Evolutionary conservation across 2,329 filamentous ascomycete species (phyloP).

Genomic region (Geoglossum cookeanum): DNA sequence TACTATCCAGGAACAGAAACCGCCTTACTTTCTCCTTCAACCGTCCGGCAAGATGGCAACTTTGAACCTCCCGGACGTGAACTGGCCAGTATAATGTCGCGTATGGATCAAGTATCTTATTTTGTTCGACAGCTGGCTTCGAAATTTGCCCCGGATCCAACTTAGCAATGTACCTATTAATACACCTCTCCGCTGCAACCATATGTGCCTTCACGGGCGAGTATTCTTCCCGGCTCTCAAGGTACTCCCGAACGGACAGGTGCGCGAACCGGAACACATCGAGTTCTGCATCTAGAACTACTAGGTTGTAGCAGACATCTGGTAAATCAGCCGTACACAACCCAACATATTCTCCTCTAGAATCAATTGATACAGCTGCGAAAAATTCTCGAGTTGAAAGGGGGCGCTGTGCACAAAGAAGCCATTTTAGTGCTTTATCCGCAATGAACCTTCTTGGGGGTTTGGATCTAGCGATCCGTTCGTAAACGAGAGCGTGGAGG

Average conservation of each 20-base stretch:
- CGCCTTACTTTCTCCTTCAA: background rate
- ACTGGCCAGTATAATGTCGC: background rate
- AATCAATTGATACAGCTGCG: constrained; percentile 7
- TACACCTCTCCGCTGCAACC: background rate
- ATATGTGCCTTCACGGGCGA: background rate
- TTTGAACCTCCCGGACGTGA: background rate
- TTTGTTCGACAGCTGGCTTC: background rate
- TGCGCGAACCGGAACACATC: constrained; percentile 17
- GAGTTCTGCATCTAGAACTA: constrained; percentile 13
- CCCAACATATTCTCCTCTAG: background rate
- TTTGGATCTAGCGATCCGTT: background rate
- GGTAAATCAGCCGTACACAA: constrained; percentile 10
- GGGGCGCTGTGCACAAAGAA: constrained; percentile 10
- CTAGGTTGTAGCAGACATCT: constrained; percentile 15
- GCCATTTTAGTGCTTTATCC: constrained; percentile 11
- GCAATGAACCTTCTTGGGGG: background rate
- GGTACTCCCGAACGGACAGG: constrained; percentile 16
- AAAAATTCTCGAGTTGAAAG: constrained; percentile 10
- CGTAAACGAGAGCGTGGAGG: background rate
- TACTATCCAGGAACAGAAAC: background rate
- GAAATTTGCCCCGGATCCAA: background rate
- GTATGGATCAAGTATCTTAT: background rate
- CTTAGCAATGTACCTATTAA: background rate
- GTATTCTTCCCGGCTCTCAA: constrained; percentile 11
- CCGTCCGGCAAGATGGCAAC: background rate